phyloP scores from a whole-genome alignment of 179 eudicot species.

The Silene noctiflora region DNA sequence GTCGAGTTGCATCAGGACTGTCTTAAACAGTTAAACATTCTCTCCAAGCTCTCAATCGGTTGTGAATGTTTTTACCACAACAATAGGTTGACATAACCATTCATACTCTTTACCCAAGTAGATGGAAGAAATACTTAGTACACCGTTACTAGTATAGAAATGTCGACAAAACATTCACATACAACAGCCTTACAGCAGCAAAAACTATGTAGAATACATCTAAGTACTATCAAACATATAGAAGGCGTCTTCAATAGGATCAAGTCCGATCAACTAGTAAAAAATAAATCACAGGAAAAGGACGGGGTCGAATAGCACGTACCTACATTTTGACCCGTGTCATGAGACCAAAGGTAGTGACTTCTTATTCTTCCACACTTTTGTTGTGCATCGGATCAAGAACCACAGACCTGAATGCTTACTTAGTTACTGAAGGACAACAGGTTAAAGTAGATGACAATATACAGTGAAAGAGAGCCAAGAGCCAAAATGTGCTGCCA shows the following conservation, averaged over 20 bases:
- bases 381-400: neutral
- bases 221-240: neutral
- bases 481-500: constrained; percentile 82
- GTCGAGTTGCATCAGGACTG: neutral
- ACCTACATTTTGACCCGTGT: constrained; percentile 5
- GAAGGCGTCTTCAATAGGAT: neutral
- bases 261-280: neutral
- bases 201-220: constrained; percentile 1
- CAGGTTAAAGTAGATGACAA: constrained; percentile 54
- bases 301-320: neutral
- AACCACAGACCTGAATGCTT: neutral
- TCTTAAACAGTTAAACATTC: neutral
- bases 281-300: neutral
- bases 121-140: neutral
- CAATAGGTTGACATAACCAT: neutral
- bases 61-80: neutral
- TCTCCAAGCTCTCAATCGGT: neutral
- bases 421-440: constrained; percentile 21
- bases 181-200: neutral
- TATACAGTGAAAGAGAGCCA: constrained; percentile 61
- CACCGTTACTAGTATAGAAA: neutral
- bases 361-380: neutral
- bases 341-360: neutral
- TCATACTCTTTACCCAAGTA: no score
- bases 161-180: neutral